A percentile compares a stretch with the other conserved stretches of the same genome.
These are phyloP conservation scores for Phyllosticta ampelicida DNA, from an alignment of 2,329 filamentous ascomycete species.

Conservation along the genomic window DNA sequence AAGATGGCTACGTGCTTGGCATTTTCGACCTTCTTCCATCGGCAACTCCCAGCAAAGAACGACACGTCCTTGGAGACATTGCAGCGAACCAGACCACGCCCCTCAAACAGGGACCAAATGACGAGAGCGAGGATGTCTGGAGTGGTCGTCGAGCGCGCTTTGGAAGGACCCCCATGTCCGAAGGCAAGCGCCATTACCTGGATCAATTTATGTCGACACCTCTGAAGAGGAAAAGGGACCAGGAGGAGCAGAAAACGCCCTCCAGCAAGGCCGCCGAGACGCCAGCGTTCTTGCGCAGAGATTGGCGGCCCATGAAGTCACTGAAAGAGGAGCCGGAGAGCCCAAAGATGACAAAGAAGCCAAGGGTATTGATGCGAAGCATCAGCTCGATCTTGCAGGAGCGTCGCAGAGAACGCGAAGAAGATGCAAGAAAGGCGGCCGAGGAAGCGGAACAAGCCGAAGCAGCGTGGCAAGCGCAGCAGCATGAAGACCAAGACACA, in stretches of 20 bases:
- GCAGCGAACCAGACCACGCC: constrained; percentile 29
- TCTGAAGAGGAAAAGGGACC: constrained; percentile 37
- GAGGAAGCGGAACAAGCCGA: constrained; percentile 44
- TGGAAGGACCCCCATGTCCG: constrained; percentile 39
- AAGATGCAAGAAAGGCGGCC: constrained; percentile 25
- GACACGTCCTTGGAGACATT: constrained; percentile 21
- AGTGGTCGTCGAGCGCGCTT: constrained; percentile 20
- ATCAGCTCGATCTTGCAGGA: constrained; percentile 10
- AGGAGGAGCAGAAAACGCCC: constrained; percentile 26
- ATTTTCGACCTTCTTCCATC: constrained; percentile 59
- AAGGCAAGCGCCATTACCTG: constrained; percentile 50
- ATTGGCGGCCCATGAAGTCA: constrained; percentile 37
- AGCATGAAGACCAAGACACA: constrained; percentile 39
- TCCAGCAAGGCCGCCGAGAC: constrained; percentile 42
- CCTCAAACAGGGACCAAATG: constrained; percentile 19
- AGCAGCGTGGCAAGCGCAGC: constrained; percentile 49
- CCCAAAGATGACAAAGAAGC: constrained; percentile 42
- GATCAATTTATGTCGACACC: constrained; percentile 55
- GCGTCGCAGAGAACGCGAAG: constrained; percentile 16
- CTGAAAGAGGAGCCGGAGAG: constrained; percentile 42
- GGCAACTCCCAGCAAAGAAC: constrained; percentile 32
- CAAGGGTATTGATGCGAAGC: constrained; percentile 16
- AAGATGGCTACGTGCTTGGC: constrained; percentile 64
- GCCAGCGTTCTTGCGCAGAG: constrained; percentile 56
- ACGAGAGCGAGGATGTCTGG: constrained; percentile 19